Conservation (phyloP, 1,284 basidiomycete species). For the Abortiporus biennis region DNA sequence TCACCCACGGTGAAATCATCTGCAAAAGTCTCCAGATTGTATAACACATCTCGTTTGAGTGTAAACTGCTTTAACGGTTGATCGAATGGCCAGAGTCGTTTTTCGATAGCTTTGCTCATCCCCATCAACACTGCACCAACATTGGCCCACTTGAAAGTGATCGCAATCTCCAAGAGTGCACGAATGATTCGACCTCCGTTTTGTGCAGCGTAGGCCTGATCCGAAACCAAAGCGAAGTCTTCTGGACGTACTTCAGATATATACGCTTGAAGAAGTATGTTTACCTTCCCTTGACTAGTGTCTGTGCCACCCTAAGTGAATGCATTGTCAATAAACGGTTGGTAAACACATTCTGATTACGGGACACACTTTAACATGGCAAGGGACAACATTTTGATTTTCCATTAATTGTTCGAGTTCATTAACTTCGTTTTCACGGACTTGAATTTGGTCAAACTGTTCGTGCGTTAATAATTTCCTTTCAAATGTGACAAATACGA, state of each 20-base stretch:
- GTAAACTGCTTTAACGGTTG: constrained; percentile 84
- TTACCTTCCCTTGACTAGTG: constrained; percentile 87
- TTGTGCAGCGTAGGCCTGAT: constrained; percentile 89
- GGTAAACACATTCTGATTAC: too few relatives aligned
- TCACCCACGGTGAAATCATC: constrained; percentile 81
- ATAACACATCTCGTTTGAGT: constrained; percentile 76
- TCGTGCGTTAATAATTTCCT: too few relatives aligned
- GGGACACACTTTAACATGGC: constrained; percentile 65
- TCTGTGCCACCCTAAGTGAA: constrained; percentile 61
- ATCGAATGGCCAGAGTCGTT: constrained; percentile 93
- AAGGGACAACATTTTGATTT: constrained; percentile 69
- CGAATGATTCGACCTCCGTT: constrained; percentile 94
- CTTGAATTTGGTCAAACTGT: constrained; percentile 92
- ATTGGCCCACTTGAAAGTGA: constrained; percentile 89
- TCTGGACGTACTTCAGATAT: constrained; percentile 81
- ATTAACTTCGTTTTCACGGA: constrained; percentile 84
- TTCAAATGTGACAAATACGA: too few relatives aligned
- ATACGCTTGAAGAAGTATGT: constrained; percentile 90
- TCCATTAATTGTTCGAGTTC: constrained; percentile 78
- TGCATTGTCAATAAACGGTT: too few relatives aligned
- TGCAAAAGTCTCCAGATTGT: constrained; percentile 78
- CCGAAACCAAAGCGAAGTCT: constrained; percentile 96
- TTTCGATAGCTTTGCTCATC: constrained; percentile 91
- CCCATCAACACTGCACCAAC: constrained; percentile 80
- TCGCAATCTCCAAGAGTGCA: constrained; percentile 89